A percentile compares a stretch with the other conserved stretches of the same genome.
These are phyloP conservation scores for Sugiyamaella smithiae DNA, from an alignment of 805 yeast genomes.

Conservation along the genomic window DNA sequence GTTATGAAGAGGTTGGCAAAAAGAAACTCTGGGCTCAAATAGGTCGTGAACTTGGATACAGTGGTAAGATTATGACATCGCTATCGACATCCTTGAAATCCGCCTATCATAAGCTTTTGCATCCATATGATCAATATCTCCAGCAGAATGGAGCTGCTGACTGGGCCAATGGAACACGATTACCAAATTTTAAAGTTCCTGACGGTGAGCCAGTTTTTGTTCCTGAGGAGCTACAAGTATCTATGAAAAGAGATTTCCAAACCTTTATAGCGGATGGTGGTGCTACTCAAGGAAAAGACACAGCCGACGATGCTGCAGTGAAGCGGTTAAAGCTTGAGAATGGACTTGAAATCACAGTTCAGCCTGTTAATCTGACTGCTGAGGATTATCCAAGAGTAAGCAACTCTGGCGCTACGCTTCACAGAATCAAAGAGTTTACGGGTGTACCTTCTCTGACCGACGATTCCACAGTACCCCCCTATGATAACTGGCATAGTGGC, in stretches of 20 bases:
- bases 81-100: slow-evolving; percentile 63
- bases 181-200: slow-evolving; percentile 8
- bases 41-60: slow-evolving; percentile 75
- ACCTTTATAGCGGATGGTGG: neutral
- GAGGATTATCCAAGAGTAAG: slow-evolving; percentile 8
- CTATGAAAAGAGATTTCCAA: neutral
- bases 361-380: neutral
- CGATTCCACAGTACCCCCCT: slow-evolving; percentile 18
- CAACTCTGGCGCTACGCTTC: slow-evolving; percentile 34
- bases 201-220: neutral
- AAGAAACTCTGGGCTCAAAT: slow-evolving; percentile 79
- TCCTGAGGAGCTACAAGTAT: neutral
- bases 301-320: slow-evolving; percentile 9
- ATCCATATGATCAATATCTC: slow-evolving; percentile 25
- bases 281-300: neutral
- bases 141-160: slow-evolving; percentile 13
- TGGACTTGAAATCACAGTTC: slow-evolving; percentile 12
- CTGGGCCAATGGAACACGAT: slow-evolving; percentile 12
- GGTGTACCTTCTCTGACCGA: slow-evolving; percentile 14
- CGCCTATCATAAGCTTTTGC: slow-evolving; percentile 50
- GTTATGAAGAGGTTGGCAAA: slow-evolving; percentile 58
- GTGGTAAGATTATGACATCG: slow-evolving; percentile 68
- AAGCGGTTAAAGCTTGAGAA: slow-evolving; percentile 11
- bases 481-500: slow-evolving; percentile 43
- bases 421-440: slow-evolving; percentile 13